Percentiles rank a stretch among this genome's conserved stretches.
These are phyloP conservation scores for Dendrobium huoshanense DNA, from an alignment of 106 monocot species.

Conservation along the genomic window DNA sequence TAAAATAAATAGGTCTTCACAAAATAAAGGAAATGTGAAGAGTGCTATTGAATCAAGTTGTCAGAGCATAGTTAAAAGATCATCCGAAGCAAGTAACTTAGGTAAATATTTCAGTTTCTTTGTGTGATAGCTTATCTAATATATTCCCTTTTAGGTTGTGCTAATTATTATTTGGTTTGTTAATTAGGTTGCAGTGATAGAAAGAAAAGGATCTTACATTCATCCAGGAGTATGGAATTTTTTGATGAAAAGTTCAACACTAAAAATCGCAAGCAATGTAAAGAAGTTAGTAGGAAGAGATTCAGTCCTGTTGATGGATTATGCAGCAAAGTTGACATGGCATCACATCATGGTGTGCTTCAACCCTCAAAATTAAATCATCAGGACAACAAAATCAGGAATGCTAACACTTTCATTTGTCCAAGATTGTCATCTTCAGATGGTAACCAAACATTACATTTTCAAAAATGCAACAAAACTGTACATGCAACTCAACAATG, in stretches of 20 bases:
- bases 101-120: conserved; percentile 14
- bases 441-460: conserved; percentile 4
- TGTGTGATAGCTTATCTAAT: neutral
- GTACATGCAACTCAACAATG: neutral
- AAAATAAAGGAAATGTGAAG: conserved; percentile 10
- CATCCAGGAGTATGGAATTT: neutral
- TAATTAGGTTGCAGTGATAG: conserved; percentile 24
- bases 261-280: too few species aligned
- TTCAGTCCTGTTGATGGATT: too few species aligned
- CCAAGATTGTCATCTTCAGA: conserved; percentile 5
- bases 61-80: too few species aligned
- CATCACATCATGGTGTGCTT: too few species aligned
- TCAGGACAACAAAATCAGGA: conserved; percentile 13
- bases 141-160: neutral
- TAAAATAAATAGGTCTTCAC: conserved; percentile 23
- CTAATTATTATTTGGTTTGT: neutral
- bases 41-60: too few species aligned
- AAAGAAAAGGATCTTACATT: conserved; percentile 15
- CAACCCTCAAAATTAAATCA: neutral
- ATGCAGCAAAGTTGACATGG: too few species aligned
- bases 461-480: conserved; percentile 7
- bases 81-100: conserved; percentile 2
- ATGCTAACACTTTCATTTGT: neutral
- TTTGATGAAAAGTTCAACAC: too few species aligned
- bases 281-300: too few species aligned